Conservation (phyloP, 805 yeast species). For the Cephaloascus fragrans region DNA sequence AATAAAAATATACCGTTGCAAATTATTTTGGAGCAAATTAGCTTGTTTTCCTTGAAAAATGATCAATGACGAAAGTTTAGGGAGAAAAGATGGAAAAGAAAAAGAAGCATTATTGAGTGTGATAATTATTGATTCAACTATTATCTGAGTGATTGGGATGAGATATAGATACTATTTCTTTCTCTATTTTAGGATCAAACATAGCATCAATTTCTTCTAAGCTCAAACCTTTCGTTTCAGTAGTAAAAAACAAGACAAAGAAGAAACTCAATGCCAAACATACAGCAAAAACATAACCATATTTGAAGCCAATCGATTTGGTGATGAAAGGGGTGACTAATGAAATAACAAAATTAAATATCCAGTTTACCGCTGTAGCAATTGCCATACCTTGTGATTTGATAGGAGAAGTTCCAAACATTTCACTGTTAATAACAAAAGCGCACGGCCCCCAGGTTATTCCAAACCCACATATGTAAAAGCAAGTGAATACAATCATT, state of each 20-base stretch:
- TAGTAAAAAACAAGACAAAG: slow-evolving; percentile 46
- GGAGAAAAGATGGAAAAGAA: no score
- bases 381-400: neutral
- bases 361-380: slow-evolving; percentile 15
- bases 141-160: no score
- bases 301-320: slow-evolving; percentile 42
- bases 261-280: slow-evolving; percentile 47
- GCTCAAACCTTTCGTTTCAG: slow-evolving; percentile 59
- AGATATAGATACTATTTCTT: no score
- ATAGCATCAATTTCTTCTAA: slow-evolving; percentile 65
- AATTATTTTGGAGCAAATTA: no score
- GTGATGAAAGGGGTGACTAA: slow-evolving; percentile 56
- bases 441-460: slow-evolving; percentile 51
- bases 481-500: slow-evolving; percentile 47
- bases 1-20: no score
- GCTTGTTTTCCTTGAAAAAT: no score
- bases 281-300: slow-evolving; percentile 49
- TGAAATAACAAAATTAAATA: slow-evolving; percentile 51
- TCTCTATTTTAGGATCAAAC: no score
- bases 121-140: no score
- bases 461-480: slow-evolving; percentile 40
- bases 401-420: slow-evolving; percentile 9
- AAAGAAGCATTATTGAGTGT: no score
- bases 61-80: no score
- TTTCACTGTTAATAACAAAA: slow-evolving; percentile 34